phyloP scores from a whole-genome alignment of 495 filamentous ascomycete genomes.

The Arthonia radiata region DNA sequence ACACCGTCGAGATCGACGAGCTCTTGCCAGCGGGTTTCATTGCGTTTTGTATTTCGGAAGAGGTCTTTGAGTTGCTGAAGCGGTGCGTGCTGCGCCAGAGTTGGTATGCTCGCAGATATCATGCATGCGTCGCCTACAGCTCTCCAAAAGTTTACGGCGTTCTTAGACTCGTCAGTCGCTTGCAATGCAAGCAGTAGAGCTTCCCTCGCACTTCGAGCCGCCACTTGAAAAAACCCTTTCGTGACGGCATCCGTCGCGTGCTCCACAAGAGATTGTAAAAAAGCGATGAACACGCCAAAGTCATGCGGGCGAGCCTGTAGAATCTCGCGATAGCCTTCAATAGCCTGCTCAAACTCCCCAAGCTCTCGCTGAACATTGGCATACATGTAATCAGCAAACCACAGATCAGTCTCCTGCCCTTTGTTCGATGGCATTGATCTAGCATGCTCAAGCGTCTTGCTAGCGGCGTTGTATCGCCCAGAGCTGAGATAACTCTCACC shows the following conservation, averaged over 20 bases:
- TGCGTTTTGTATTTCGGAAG: conserved; percentile 20
- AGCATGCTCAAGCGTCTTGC: conserved; percentile 71
- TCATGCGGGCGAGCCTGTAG: conserved; percentile 39
- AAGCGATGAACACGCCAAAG: conserved; percentile 61
- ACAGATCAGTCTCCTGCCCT: conserved; percentile 36
- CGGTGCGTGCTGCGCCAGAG: conserved; percentile 32
- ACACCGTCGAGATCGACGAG: conserved; percentile 43
- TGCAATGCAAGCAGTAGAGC: conserved; percentile 28
- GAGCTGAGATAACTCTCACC: conserved; percentile 92
- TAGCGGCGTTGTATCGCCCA: conserved; percentile 71
- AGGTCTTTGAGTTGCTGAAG: conserved; percentile 25
- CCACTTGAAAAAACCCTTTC: conserved; percentile 60
- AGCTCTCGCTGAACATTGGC: conserved; percentile 84
- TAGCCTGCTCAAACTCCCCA: conserved; percentile 65
- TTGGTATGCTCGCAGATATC: conserved; percentile 54
- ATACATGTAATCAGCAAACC: conserved; percentile 95
- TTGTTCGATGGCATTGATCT: conserved; percentile 28
- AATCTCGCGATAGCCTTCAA: conserved; percentile 47
- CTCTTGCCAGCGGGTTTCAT: conserved; percentile 22
- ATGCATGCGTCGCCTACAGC: conserved; percentile 72
- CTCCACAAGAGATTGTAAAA: conserved; percentile 70
- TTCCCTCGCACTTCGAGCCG: conserved; percentile 36
- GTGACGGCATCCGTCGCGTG: conserved; percentile 52
- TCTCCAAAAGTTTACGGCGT: conserved; percentile 91
- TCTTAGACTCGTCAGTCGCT: conserved; percentile 24